Base-by-base conservation (phyloP, 352 stramenopile species). In the Globisporangium alternatum region DNA sequence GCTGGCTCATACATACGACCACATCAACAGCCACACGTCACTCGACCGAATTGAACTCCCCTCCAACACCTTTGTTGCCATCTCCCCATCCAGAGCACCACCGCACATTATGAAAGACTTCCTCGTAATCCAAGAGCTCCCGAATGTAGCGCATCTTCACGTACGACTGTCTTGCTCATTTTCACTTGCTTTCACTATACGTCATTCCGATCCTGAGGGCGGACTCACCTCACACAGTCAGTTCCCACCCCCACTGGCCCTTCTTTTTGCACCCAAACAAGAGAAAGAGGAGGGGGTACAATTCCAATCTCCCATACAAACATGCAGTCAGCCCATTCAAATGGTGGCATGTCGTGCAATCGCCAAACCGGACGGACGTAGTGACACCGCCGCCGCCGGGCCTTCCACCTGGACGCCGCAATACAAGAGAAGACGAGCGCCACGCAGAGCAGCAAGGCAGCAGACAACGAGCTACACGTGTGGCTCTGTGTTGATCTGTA, bases 311-410 rank as follows among this genome's bases (percentile, higher is more conserved):
- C 13, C 6, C 35, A 49, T 60, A 60, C 54, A 60, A 60, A 60
- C 22, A 43, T 19, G 37, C 41, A 43, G 41, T 62, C 25, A 37
- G 55, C 22, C 31, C 22, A 21, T 28, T 28, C 25, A 28, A 28
- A 28, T 28, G 25, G 21, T 22, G 33, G 21, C 35, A 15, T 17
- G 56, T 62, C 41, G 56, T 62, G 56, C 39, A 25, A 62, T 62
- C 56, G 56, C 49, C 49, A 56, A 39, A 56, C 25, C 49, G 49
- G 49, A 54, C 47, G 22, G 22, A 37, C 41, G 41, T 15, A 41
- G 35, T 12, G 35, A 41, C 35, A 15, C 35, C 35, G 35, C 35
- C 35, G 12, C 41, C 41, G 41, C 13, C 41, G 41, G 13, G 41
- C 49, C 28, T 10, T 2, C 15, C 25, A 17, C n/a, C 15, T 21